phyloP scores from a whole-genome alignment of 2,329 filamentous ascomycete genomes.

The Trichoderma endophyticum region DNA sequence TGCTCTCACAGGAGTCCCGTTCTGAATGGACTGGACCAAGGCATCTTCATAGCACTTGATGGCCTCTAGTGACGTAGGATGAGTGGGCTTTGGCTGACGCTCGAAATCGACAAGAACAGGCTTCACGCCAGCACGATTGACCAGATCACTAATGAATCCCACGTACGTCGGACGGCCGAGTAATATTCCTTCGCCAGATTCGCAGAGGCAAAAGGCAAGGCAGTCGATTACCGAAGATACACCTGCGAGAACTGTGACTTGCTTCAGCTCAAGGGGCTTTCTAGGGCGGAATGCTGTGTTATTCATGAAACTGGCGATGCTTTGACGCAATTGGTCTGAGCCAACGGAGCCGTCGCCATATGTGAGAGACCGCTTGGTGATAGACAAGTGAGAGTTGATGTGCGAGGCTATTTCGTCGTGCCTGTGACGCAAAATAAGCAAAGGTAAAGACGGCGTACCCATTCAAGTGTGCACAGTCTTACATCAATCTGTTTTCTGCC shows the following conservation, averaged over 20 bases:
- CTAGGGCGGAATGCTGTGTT: neutral
- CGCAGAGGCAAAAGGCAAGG: neutral
- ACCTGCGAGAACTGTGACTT: neutral
- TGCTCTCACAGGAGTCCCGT: neutral
- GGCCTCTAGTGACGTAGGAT: neutral
- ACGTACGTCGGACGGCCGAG: neutral
- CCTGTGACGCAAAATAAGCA: neutral
- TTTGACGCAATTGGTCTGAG: neutral
- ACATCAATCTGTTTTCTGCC: constrained; percentile 1
- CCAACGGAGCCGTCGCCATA: neutral
- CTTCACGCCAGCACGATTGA: neutral
- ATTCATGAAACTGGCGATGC: neutral
- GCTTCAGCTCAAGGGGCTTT: neutral
- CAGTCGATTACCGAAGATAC: neutral
- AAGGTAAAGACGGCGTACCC: neutral
- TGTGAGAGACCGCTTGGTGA: neutral
- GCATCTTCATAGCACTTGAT: neutral
- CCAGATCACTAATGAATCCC: neutral
- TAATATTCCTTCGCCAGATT: neutral
- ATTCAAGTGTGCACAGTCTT: neutral
- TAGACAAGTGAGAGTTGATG: neutral
- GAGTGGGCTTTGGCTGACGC: neutral
- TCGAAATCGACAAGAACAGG: neutral
- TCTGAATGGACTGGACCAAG: neutral
- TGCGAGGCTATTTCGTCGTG: neutral